These are phyloP conservation scores for Colletotrichum aenigma DNA, from an alignment of 2,329 filamentous ascomycete species.

Conservation along the genomic window DNA sequence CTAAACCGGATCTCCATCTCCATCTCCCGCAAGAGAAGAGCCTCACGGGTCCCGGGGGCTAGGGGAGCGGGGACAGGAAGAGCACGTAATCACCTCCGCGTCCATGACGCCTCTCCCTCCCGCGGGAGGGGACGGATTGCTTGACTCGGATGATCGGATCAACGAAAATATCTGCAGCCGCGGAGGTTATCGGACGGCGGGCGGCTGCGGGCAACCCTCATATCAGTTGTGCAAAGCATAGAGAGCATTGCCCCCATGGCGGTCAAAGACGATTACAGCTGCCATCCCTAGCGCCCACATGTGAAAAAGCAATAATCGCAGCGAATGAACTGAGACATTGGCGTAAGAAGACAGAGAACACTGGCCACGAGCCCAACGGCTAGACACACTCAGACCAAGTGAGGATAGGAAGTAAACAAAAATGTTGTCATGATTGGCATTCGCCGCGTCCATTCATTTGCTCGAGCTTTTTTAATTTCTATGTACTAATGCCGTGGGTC, in stretches of 20 bases:
- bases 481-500: background rate
- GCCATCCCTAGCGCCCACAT: background rate
- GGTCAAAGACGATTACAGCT: background rate
- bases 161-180: background rate
- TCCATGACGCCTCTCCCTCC: background rate
- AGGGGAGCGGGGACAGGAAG: background rate
- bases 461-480: constrained; percentile 13
- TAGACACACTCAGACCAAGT: background rate
- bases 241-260: constrained; percentile 1
- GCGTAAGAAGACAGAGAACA: background rate
- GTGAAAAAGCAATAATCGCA: background rate
- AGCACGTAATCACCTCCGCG: background rate
- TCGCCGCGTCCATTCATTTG: constrained; percentile 14
- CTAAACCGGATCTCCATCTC: background rate
- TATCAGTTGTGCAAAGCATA: background rate
- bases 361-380: constrained; percentile 13
- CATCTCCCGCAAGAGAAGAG: background rate
- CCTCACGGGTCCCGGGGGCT: background rate
- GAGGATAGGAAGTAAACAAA: background rate
- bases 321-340: background rate
- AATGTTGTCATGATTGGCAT: constrained; percentile 4
- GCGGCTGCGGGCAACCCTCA: background rate
- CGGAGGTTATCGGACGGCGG: background rate
- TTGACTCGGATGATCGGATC: background rate
- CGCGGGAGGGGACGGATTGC: background rate